Percentiles rank a stretch among this genome's conserved stretches.
These are phyloP conservation scores for Arthrobotrys pseudoclavata DNA, from an alignment of 2,329 filamentous ascomycete species.

Conservation along the genomic window DNA sequence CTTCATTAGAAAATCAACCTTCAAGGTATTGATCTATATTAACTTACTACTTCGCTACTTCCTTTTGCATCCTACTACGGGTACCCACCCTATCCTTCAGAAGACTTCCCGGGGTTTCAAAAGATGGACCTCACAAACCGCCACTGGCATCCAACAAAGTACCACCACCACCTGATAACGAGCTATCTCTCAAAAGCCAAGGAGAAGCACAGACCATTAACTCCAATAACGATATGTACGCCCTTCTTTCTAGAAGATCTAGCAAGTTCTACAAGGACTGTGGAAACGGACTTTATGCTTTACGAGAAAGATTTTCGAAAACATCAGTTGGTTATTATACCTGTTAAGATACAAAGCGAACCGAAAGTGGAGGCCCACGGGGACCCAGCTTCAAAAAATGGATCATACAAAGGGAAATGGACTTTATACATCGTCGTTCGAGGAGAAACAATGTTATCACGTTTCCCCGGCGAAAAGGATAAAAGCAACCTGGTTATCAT, in stretches of 20 bases:
- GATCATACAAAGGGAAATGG: constrained; percentile 11
- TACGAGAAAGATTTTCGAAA: constrained; percentile 21
- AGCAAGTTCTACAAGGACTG: constrained; percentile 21
- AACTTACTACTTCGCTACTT: neutral
- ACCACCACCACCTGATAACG: constrained; percentile 49
- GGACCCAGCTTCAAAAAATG: neutral
- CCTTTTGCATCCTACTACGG: neutral
- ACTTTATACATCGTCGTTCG: constrained; percentile 38
- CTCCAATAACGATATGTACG: constrained; percentile 38
- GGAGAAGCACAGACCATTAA: constrained; percentile 34
- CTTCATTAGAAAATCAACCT: neutral
- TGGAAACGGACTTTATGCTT: constrained; percentile 37
- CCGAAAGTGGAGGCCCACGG: neutral
- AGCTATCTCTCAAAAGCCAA: constrained; percentile 48
- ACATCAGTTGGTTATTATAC: constrained; percentile 48
- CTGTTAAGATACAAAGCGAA: constrained; percentile 10
- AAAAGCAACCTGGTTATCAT: constrained; percentile 39
- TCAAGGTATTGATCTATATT: neutral
- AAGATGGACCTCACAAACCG: constrained; percentile 46
- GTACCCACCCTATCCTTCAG: neutral
- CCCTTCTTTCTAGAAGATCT: constrained; percentile 57
- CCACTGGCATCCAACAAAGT: constrained; percentile 50
- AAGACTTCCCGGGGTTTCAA: neutral
- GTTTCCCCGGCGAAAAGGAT: constrained; percentile 13
- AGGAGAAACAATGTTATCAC: constrained; percentile 38